A percentile compares a stretch with the other conserved stretches of the same genome.
phyloP scores from a whole-genome alignment of 2,329 filamentous ascomycete genomes.

The Microcyclosporella mali region DNA sequence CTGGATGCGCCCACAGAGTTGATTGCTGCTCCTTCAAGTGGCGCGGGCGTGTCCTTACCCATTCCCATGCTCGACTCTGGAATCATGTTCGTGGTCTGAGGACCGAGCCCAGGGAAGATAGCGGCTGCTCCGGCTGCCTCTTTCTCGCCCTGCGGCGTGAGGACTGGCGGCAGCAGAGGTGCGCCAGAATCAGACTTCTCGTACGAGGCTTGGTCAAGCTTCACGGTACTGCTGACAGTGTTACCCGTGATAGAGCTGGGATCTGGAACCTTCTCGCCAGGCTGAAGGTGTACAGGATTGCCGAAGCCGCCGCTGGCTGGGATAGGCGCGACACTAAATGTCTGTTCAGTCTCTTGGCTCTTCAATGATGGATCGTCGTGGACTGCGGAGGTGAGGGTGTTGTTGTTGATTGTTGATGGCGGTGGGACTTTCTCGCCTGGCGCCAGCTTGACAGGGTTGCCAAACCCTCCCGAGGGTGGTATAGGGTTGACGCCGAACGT shows the following conservation, averaged over 20 bases:
- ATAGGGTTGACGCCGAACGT: slow-evolving; percentile 55
- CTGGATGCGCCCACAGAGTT: slow-evolving; percentile 16
- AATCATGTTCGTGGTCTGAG: slow-evolving; percentile 58
- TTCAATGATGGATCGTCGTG: slow-evolving; percentile 61
- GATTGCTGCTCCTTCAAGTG: slow-evolving; percentile 6
- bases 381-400: slow-evolving; percentile 61
- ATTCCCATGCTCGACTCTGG: slow-evolving; percentile 79
- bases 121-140: slow-evolving; percentile 34
- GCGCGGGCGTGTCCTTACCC: slow-evolving; percentile 32
- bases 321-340: slow-evolving; percentile 51
- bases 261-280: slow-evolving; percentile 75
- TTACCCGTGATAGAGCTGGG: slow-evolving; percentile 57
- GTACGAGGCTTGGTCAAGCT: slow-evolving; percentile 77
- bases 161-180: slow-evolving; percentile 41
- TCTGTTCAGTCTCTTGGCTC: slow-evolving; percentile 15
- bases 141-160: slow-evolving; percentile 40
- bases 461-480: slow-evolving; percentile 51
- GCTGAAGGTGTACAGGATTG: slow-evolving; percentile 73
- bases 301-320: slow-evolving; percentile 54
- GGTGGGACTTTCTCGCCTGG: slow-evolving; percentile 80
- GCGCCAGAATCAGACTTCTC: slow-evolving; percentile 63
- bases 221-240: slow-evolving; percentile 60
- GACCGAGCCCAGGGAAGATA: slow-evolving; percentile 44
- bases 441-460: slow-evolving; percentile 73
- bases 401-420: slow-evolving; percentile 54